Base-by-base conservation (phyloP, 2,329 filamentous ascomycete species). In the Geosmithia flava region DNA sequence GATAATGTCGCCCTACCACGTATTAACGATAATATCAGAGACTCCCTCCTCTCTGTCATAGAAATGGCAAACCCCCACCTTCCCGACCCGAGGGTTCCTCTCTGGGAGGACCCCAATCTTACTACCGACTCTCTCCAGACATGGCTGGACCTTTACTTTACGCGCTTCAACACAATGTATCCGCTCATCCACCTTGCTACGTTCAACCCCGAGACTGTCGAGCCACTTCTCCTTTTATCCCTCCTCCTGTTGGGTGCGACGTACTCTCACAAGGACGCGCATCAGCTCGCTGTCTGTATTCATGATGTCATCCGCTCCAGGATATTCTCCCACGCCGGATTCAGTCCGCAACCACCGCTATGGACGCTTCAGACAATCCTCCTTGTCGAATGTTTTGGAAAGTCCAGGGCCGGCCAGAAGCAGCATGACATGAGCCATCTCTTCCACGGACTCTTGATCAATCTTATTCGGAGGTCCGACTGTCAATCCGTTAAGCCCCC, bases 381-480 rank as follows among this genome's bases (percentile, higher is more conserved):
- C 8, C 61, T 83, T 0, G 76, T 81, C 0, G 79, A 82, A 52
- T 81, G 78, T 52, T 81, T 82, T 48, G 79, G 79, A 2, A 82
- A 82, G 56, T 78, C 74, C 39, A 65, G 78, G 48, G 78, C 78
- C 0, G 78, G 78, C 0, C 77, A 79, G 51, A 76, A 76, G 45
- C 78, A 83, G 53, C 75, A 81, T 50, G 78, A 83, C 23, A 78
- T 78, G 68, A 75, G 75, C 3, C 78, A 81, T 54, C 59, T 83
- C 0, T 82, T 55, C 58, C 66, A 62, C 50, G 59, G 65, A 11
- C 51, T 69, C 33, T 50, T 65, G 29, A 59, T 69, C 48, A 61
- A 70, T 52, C 56, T 68, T 17, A 61, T 68, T 29, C 54, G 66
- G 3, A 55, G 62, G 43, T 59, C 64, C 7, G 59, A 62, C 49